Evolutionary conservation across 2,329 filamentous ascomycete species (phyloP), one percentile per base, ranked within the genome.

Genomic region (Ceratocystis destructans): DNA sequence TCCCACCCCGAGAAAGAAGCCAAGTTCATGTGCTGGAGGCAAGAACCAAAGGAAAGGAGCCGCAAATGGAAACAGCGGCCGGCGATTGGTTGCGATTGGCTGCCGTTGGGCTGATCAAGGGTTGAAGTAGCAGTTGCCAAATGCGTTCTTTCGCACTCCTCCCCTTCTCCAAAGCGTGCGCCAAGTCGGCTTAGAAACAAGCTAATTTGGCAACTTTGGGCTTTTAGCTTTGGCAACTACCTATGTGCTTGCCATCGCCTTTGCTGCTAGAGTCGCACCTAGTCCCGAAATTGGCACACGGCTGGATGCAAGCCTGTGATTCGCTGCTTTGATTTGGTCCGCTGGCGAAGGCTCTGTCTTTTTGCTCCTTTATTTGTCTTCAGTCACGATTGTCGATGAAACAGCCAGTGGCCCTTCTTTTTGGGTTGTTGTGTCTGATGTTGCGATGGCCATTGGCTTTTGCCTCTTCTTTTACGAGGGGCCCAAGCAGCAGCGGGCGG

Each of bases 141-240:
- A 59, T 59, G 55, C 55, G 55, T 59, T 25, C 25, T 25, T 25
- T 55, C 3, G 22, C 25, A 3, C 20, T 31, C 22, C 20, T 20
- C 15, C 33, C 12, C 17, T 59, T 59, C 55, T 12, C 55, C 55
- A 31, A 59, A 59, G 15, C 12, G 2, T n/a, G 55, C 28, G 33
- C 33, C 28, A 31, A 17, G 55, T 20, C 25, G 25, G 55, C 55
- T 15, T 37, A 37, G 55, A 10, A 59, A 59, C 55, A 33, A 41
- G 55, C 55, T 31, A 31, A 59, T 59, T 59, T 59, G 55, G 55
- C 55, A 59, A 59, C 12, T 59, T 20, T 59, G 55, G 55, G n/a
- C 15, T 31, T 37, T 5, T 28, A 22, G 22, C 25, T 15, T 25
- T 55, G 20, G 50, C 20, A 55, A 22, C 12, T 17, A 3, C 50